Base-by-base conservation (phyloP, 108 stramenopile genomes). In the Craspedostauros australis region DNA sequence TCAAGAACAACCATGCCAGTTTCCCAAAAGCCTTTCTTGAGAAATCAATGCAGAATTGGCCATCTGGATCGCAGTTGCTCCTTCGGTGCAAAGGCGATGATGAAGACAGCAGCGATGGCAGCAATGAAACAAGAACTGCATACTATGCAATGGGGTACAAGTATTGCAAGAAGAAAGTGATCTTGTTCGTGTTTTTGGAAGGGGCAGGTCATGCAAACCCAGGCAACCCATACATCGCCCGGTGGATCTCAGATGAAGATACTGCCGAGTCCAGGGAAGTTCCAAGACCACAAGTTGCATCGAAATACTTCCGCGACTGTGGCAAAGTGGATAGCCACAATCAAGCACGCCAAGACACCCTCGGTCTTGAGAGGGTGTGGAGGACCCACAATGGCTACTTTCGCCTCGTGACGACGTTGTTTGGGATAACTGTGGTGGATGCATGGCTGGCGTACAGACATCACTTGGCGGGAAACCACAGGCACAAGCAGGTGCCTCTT, bases 91-190 rank as follows among this genome's bases (percentile, higher is more conserved):
- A n/a, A n/a, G n/a, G n/a, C n/a, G n/a, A n/a, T n/a, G n/a, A n/a
- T n/a, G n/a, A n/a, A n/a, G n/a, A n/a, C n/a, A n/a, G n/a, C n/a
- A n/a, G n/a, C n/a, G n/a, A n/a, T n/a, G n/a, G n/a, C n/a, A n/a
- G n/a, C n/a, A n/a, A n/a, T n/a, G n/a, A n/a, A n/a, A n/a, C n/a
- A n/a, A n/a, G n/a, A n/a, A n/a, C n/a, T n/a, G n/a, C n/a, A n/a
- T n/a, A n/a, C n/a, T n/a, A n/a, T 51, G 57, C 46, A n/a, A 18
- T 61, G 9, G 60, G 60, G 11, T 61, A 61, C 50, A 61, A 46
- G 50, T 61, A 61, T 38, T 34, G n/a, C 30, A 12, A 9, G 12
- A 33, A n/a, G 26, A 58, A 58, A 19, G 39, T 40, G 4, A 28
- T 58, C 3, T 22, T 5, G 9, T 31, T 58, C 16, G 12, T 58